A percentile compares a stretch with the other conserved stretches of the same genome.
These are phyloP conservation scores for Calonectria honghensis DNA, from an alignment of 2,329 filamentous ascomycete species.

Conservation along the genomic window DNA sequence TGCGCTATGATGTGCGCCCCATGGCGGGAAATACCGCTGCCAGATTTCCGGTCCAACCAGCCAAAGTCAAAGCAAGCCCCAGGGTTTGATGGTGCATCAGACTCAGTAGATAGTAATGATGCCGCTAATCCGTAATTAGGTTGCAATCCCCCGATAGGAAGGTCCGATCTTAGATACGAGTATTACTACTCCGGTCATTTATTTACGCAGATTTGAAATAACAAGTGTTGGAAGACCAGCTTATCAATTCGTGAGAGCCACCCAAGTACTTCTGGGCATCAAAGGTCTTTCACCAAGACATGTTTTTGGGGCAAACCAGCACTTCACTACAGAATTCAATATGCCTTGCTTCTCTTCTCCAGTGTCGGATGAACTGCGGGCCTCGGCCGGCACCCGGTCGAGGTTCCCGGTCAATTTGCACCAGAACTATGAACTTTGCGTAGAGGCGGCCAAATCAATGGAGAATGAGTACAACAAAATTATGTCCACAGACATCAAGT, in stretches of 20 bases:
- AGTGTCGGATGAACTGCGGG: not conserved
- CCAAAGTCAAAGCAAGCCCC: not conserved
- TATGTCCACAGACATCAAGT: conserved; percentile 15
- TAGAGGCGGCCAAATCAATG: conserved; percentile 4
- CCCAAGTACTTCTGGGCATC: not conserved
- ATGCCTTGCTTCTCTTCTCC: conserved; percentile 16
- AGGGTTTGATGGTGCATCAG: not conserved
- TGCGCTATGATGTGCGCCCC: not conserved
- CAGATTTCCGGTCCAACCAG: not conserved
- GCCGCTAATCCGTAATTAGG: not conserved
- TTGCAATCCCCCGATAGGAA: not conserved
- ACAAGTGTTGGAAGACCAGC: not conserved
- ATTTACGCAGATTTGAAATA: conserved; percentile 5
- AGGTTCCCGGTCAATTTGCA: conserved; percentile 17
- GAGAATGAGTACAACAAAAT: conserved; percentile 23
- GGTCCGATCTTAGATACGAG: not conserved
- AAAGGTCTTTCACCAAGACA: not conserved
- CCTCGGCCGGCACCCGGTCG: not conserved
- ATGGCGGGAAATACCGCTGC: conserved; percentile 1
- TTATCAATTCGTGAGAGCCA: not conserved
- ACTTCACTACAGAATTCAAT: not conserved
- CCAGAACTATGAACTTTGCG: conserved; percentile 13
- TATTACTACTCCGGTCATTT: not conserved
- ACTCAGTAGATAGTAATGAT: not conserved
- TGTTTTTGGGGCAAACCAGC: not conserved